Evolutionary conservation across 768 basidiomycete species (phyloP).

Genomic region (Termitomyces heimii): DNA sequence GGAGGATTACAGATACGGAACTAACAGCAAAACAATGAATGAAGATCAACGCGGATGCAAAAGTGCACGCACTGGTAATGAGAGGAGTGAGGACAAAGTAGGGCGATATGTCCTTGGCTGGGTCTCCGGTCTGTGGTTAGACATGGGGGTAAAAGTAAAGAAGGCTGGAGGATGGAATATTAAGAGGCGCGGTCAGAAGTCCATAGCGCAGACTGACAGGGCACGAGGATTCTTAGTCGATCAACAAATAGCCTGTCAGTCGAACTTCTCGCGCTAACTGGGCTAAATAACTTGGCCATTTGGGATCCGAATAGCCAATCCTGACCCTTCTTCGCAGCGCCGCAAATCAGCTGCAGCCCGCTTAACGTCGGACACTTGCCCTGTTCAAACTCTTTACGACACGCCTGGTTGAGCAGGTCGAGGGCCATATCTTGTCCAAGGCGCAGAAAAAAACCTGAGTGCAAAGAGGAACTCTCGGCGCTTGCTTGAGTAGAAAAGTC

Average conservation of each 20-base stretch:
- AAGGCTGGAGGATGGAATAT: background rate
- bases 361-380: background rate
- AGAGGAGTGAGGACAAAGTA: slow-evolving; percentile 25
- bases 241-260: slow-evolving; percentile 16
- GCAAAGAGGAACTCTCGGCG: background rate
- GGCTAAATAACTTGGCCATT: slow-evolving; percentile 2
- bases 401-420: background rate
- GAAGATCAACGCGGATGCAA: background rate
- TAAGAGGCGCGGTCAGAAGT: slow-evolving; percentile 3
- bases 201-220: background rate
- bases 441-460: background rate
- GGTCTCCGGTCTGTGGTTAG: slow-evolving; percentile 14
- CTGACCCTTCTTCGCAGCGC: background rate
- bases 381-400: background rate
- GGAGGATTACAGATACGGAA: slow-evolving; percentile 64
- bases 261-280: background rate
- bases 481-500: background rate
- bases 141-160: slow-evolving; percentile 11
- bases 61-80: slow-evolving; percentile 28
- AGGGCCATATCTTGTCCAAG: background rate
- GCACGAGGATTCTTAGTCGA: slow-evolving; percentile 11
- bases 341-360: background rate
- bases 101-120: slow-evolving; percentile 22
- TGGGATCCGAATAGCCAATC: slow-evolving; percentile 12
- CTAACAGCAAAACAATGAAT: slow-evolving; percentile 16